A percentile compares a stretch with the other conserved stretches of the same genome.
Evolutionary conservation across 306 rosid genomes (phyloP).

Genomic region (Dalbergia cochinchinensis): DNA sequence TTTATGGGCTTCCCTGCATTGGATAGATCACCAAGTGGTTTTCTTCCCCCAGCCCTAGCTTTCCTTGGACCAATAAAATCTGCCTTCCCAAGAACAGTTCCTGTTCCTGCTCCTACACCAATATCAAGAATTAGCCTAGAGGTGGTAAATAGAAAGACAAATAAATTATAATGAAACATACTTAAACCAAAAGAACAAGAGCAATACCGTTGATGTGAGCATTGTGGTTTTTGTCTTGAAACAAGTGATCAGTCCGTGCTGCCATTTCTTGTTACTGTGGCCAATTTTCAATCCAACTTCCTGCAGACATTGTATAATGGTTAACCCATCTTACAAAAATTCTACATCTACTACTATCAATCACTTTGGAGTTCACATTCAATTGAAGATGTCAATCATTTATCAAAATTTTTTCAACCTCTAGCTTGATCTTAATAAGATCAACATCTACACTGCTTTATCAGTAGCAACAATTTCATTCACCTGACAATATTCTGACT

Average conservation of each 20-base stretch:
- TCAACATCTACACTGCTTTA: too few relatives aligned
- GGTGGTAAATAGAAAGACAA: conserved; percentile 8
- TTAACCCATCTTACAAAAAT: background rate
- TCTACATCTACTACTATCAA: background rate
- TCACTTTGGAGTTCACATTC: too few relatives aligned
- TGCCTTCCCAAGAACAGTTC: conserved; percentile 54
- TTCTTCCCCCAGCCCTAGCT: conserved; percentile 63
- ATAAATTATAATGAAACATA: background rate
- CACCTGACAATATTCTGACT: too few relatives aligned
- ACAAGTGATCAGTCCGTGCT: conserved; percentile 47
- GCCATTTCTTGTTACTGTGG: conserved; percentile 54
- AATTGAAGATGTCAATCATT: too few relatives aligned
- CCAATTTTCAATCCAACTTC: conserved; percentile 29
- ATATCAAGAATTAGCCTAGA: conserved; percentile 14
- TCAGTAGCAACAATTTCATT: too few relatives aligned
- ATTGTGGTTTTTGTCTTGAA: conserved; percentile 60
- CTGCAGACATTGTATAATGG: conserved; percentile 37
- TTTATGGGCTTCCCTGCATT: conserved; percentile 53
- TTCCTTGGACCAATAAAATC: conserved; percentile 53
- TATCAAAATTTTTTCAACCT: too few relatives aligned
- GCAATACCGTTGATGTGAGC: conserved; percentile 55
- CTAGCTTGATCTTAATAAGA: too few relatives aligned
- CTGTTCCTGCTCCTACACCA: conserved; percentile 56
- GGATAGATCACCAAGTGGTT: conserved; percentile 75
- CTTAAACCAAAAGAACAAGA: conserved; percentile 24